Conservation (phyloP, 208 protist genomes). For the Trypanosoma vivax region DNA sequence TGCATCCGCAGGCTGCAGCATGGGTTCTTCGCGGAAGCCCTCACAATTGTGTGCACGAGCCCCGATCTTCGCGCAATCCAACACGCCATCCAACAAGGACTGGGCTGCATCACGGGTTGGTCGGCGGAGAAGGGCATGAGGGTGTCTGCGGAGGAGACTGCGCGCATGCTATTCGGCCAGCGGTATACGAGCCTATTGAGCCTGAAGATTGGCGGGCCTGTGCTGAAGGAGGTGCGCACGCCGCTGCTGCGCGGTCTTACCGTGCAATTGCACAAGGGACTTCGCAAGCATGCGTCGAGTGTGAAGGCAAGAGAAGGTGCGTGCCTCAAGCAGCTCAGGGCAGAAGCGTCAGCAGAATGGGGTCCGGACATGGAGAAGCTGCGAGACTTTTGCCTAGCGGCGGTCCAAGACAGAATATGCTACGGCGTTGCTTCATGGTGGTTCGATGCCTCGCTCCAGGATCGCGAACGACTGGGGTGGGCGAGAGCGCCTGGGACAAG, state of each 20-base stretch:
- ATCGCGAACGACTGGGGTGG: neutral
- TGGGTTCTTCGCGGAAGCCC: slow-evolving; percentile 31
- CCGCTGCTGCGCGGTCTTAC: neutral
- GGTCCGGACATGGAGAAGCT: neutral
- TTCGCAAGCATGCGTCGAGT: neutral
- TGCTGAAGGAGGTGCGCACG: too few species aligned
- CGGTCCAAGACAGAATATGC: slow-evolving; percentile 1
- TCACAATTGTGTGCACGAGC: slow-evolving; percentile 8
- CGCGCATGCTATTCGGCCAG: too few species aligned
- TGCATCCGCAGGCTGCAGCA: too few species aligned
- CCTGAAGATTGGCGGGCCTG: too few species aligned
- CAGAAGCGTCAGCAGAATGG: neutral
- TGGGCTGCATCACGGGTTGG: too few species aligned
- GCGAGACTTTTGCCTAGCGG: slow-evolving; percentile 1
- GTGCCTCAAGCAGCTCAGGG: slow-evolving; percentile 1
- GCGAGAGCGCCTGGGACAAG: neutral
- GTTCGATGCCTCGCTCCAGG: neutral
- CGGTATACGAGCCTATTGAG: too few species aligned
- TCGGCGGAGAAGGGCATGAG: too few species aligned
- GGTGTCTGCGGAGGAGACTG: too few species aligned
- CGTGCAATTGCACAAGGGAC: slow-evolving; percentile 4
- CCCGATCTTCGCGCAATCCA: neutral
- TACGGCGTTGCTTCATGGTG: too few species aligned
- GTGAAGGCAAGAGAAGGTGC: neutral
- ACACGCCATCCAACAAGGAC: neutral